phyloP scores from a whole-genome alignment of 2,329 filamentous ascomycete genomes.

The Arthrobotrys conoides region DNA sequence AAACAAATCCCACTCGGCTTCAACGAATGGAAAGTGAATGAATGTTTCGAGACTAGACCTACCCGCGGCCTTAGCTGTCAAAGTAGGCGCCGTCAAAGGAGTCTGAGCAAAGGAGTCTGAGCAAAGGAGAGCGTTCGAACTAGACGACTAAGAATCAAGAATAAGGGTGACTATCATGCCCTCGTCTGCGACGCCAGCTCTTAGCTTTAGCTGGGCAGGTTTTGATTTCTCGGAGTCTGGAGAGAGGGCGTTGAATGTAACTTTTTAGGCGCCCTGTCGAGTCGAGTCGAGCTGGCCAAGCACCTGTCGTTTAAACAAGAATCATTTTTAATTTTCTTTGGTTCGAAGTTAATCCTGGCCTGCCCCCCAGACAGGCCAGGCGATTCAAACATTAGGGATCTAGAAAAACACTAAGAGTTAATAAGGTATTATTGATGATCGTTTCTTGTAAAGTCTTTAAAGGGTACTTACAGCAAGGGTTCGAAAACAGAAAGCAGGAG shows the following conservation, averaged over 20 bases:
- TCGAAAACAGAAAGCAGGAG: constrained; percentile 36
- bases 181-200: not conserved
- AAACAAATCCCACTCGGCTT: not conserved
- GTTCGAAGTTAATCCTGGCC: not conserved
- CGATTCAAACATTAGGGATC: not conserved
- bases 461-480: constrained; percentile 28
- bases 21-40: not conserved
- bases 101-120: constrained; percentile 21
- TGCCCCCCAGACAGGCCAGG: not conserved
- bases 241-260: constrained; percentile 44
- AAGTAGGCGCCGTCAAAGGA: constrained; percentile 45
- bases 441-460: constrained; percentile 1
- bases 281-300: not conserved
- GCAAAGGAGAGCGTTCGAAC: constrained; percentile 21
- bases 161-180: constrained; percentile 14
- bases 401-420: constrained; percentile 7
- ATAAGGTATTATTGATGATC: constrained; percentile 26
- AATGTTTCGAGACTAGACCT: constrained; percentile 14
- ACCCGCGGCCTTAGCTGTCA: constrained; percentile 8
- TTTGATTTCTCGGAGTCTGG: constrained; percentile 3
- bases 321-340: not conserved
- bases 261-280: constrained; percentile 44
- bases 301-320: constrained; percentile 15
- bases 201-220: constrained; percentile 9
- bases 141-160: constrained; percentile 26